Conservation (phyloP, 441 rosid genomes). For the Euphorbia neoarborescens region DNA sequence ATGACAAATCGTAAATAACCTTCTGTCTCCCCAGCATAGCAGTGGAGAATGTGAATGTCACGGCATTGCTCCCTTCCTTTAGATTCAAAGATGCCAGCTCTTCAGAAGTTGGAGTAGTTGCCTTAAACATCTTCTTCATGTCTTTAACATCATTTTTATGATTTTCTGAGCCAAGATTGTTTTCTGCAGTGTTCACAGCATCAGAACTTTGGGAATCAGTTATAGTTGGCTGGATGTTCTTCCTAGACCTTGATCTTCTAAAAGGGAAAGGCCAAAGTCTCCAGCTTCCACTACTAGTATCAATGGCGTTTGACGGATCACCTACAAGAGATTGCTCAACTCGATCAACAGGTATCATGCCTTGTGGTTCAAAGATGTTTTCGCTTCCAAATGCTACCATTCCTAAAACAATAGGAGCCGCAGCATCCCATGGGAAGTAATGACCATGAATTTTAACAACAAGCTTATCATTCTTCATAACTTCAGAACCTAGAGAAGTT, state of each 20-base stretch:
- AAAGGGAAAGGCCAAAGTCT: constrained; percentile 80
- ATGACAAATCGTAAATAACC: constrained; percentile 36
- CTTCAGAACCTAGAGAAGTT: constrained; percentile 39
- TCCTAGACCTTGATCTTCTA: constrained; percentile 40
- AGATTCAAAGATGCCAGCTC: constrained; percentile 72
- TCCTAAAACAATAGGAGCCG: constrained; percentile 49
- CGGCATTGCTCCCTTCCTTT: constrained; percentile 65
- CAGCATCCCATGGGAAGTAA: constrained; percentile 60
- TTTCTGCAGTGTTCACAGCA: constrained; percentile 29
- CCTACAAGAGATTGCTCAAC: constrained; percentile 38
- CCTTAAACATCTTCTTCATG: constrained; percentile 52
- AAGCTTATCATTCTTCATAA: constrained; percentile 43
- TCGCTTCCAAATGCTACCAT: constrained; percentile 45
- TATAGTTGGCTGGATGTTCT: constrained; percentile 24
- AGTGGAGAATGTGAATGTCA: constrained; percentile 82
- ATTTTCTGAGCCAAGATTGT: constrained; percentile 17
- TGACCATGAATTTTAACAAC: constrained; percentile 38
- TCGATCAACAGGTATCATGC: constrained; percentile 50
- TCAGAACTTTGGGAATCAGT: constrained; percentile 26
- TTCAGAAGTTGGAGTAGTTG: constrained; percentile 70
- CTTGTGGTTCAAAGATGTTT: constrained; percentile 43
- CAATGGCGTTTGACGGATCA: constrained; percentile 31
- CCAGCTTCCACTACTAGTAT: constrained; percentile 58
- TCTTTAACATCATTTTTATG: constrained; percentile 30
- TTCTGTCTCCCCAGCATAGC: constrained; percentile 84